These are phyloP conservation scores for Citrullus amarus DNA, from an alignment of 306 rosid species.

Conservation along the genomic window DNA sequence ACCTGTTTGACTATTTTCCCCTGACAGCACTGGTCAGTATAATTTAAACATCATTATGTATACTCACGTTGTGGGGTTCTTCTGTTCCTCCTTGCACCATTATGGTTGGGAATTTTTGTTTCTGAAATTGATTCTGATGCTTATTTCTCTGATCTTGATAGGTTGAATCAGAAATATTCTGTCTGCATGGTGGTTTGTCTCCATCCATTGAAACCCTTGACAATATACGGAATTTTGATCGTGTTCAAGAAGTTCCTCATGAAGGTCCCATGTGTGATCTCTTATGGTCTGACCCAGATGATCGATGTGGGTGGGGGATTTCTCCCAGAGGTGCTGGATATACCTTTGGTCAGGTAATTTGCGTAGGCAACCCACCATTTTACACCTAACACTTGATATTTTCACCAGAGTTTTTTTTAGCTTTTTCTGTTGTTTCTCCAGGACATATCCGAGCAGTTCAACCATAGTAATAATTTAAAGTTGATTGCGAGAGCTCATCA, in stretches of 20 bases:
- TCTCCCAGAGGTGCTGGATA: conserved; percentile 96
- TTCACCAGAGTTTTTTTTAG: neutral
- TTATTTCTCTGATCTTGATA: conserved; percentile 12
- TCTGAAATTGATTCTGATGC: neutral
- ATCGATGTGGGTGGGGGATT: conserved; percentile 97
- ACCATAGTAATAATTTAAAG: conserved; percentile 81
- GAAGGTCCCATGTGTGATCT: conserved; percentile 98
- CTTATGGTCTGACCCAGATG: conserved; percentile 95
- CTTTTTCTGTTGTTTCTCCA: conserved; percentile 15
- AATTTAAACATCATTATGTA: neutral
- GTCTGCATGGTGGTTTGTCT: conserved; percentile 89
- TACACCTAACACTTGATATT: neutral
- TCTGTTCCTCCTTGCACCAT: neutral
- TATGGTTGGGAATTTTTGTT: neutral
- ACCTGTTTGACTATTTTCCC: conserved; percentile 93
- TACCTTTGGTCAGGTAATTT: conserved; percentile 80
- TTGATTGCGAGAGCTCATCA: conserved; percentile 97
- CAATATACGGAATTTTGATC: conserved; percentile 78
- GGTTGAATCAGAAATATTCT: conserved; percentile 96
- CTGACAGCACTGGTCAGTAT: conserved; percentile 90
- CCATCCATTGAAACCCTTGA: conserved; percentile 95
- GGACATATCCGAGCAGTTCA: conserved; percentile 96
- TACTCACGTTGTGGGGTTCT: neutral
- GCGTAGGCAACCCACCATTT: neutral
- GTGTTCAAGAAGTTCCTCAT: conserved; percentile 98